Evolutionary conservation across 2,329 filamentous ascomycete genomes (phyloP), one percentile per base, ranked within the genome.

Genomic region (Trichoderma sp.): DNA sequence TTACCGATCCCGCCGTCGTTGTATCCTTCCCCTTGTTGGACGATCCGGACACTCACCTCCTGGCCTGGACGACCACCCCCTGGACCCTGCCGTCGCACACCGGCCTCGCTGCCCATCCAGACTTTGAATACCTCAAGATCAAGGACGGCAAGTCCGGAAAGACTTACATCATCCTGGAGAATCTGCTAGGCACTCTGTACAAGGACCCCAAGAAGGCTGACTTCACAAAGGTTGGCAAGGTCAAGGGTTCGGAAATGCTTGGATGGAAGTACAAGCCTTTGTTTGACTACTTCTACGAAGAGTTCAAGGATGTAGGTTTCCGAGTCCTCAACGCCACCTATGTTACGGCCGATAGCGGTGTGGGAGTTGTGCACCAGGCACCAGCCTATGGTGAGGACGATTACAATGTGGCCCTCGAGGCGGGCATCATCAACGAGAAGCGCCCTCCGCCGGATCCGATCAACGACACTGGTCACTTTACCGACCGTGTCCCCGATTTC

Each of bases 161-260:
- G 75, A 85, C 93, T 71, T 97, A 93, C 75, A 88, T 97, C 67
- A 83, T 97, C 45, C 82, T 97, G 24, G 93, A 97, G 75, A 87
- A 91, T 64, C 83, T 95, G 41, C 82, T 97, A 39, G 84, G 85
- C 65, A 94, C 90, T 5, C 82, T 97, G 2, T 97, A 97, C 81
- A 97, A 97, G 77, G 92, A 97, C 70, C 90, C 90, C 7, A 97
- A 97, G 81, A 97, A 97, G 81, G 93, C 93, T 57, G 96, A 97
- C 75, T 97, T 88, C 80, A 92, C 92, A 81, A 83, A 95, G 59
- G 75, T 96, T 15, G 85, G 90, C 68, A 93, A 90, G 73, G 79
- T 96, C 70, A 90, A 88, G 78, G 94, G 94, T 56, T 90, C 88
- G 69, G 89, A 93, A 54, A 92, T 97, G 88, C 80, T 91, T 39